Evolutionary conservation across 768 basidiomycete species (phyloP), one percentile per base, ranked within the genome.

Genomic region (Mycena pura): DNA sequence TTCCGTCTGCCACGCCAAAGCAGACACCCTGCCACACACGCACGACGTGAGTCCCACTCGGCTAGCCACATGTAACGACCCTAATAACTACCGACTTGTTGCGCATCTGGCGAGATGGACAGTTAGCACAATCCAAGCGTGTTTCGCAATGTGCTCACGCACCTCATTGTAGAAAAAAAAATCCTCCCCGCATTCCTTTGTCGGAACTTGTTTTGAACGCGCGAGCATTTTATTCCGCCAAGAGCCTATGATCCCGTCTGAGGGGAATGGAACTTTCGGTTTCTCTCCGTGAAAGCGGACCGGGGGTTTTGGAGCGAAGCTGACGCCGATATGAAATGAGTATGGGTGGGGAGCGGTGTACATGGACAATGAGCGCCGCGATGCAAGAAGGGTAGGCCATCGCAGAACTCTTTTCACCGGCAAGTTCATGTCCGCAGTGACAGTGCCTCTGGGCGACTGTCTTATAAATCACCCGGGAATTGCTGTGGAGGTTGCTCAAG

Each of bases 1-100:
- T 86, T 14, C 89, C 89, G 64, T 90, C 89, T 15, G 88, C 86
- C 1, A 90, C 79, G 25, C 87, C 87, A 24, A 90, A 70, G 5
- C 83, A 80, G 19, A 84, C 61, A 8, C 84, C 84, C 85, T 85
- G 19, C 9, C 22, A 22, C 15, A 34, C n/a, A 47, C 21, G 34
- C 53, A 19, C 32, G 27, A 21, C 39, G 22, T 57, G 40, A 51
- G 44, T 28, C 22, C 17, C 22, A 8, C 38, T 1, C 15, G 43
- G 5, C 13, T 14, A 14, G 38, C 6, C 19, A 51, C 27, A 45
- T n/a, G 19, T 10, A 25, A 56, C 32, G 48, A 19, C 6, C 17
- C 24, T 6, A 6, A n/a, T 44, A 58, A 36, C 41, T 50, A 65
- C 63, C 60, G 64, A 65, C 58, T 55, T 50, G 29, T 62, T 58